Evolutionary conservation across 495 filamentous ascomycete species (phyloP), one percentile per base, ranked within the genome.

Genomic region (Symbiotaphrina buchneri): DNA sequence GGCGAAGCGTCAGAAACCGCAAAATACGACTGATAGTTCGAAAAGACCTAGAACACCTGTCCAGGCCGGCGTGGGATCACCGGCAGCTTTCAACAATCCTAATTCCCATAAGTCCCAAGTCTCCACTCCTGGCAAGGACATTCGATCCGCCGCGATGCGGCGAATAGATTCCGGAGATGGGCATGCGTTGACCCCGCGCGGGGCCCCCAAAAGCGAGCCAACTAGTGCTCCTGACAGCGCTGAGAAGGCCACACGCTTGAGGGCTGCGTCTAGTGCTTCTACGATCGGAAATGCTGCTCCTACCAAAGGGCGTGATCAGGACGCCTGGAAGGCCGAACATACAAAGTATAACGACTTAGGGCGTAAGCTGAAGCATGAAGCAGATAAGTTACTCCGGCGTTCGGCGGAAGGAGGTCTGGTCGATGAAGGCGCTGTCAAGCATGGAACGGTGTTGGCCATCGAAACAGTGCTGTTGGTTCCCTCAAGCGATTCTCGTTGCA

Each of bases 321-420:
- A 53, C 26, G 44, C 45, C 14, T 63, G 56, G 55, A 52, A 49
- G 24, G 49, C 56, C 16, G 58, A 65, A 34, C 55, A 48, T 25
- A 48, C 49, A 18, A 59, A 50, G 28, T 53, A 55, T 26, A 37
- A 42, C 3, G 49, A 41, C 8, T 37, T 59, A 11, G 60, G 55
- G 5, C 55, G 55, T 27, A 54, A 62, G 31, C 34, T 63, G 21
- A 65, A 65, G 37, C 56, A 63, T 41, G 50, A 52, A 0, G 52
- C 54, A 6, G 56, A 62, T 14, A 3, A 10, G 4, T 15, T 34
- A 7, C 25, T 47, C 46, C 18, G 47, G 51, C 30, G 51, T 47
- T 11, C 40, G 33, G 25, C 19, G 30, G 34, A 44, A 18, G 50
- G 48, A 39, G 40, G 49, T 6, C 34, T 38, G 10, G 39, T 43